Base-by-base conservation (phyloP, 192 early-diverging fungal genomes). In the Backusella liffmaniae region DNA sequence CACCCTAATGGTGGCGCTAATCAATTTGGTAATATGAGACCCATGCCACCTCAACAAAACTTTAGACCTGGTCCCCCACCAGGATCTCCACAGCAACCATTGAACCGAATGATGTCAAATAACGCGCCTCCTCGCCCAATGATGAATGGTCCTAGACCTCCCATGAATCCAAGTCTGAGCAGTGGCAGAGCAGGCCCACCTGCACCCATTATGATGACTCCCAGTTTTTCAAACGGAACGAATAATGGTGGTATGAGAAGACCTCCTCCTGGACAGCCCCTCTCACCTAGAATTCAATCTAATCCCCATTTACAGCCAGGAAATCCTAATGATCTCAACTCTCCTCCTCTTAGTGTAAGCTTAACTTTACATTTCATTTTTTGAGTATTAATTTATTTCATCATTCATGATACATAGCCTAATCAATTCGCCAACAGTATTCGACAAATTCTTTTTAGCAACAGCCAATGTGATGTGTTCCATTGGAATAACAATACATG, bases 401-500 rank as follows among this genome's bases (percentile, higher is more conserved):
- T 32, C 32, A 34, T 46, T 56, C 23, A 34, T 41, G 32, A 26
- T 37, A 36, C 29, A 23, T 39, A 73, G 72, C 76, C 76, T 3
- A 49, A 35, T 72, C 39, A 53, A 2, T 39, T 44, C 35, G 56
- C 37, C 5, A 32, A 78, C 37, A 72, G 29, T 37, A 44, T 78
- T 23, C 56, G 66, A 16, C 72, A 73, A 56, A 36, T 78, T 3
- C 32, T 78, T n/a, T 78, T 39, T n/a, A 78, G 72, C n/a, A 73
- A 73, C 26, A 78, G 44, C 44, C 81, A 83, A 36, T 88, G 88
- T 59, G 81, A 88, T 69, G 86, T 89, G 15, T 84, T 85, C 72
- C 79, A 82, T 53, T 89, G 88, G 88, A 79, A 85, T 29, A 80
- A 86, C 32, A 75, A 84, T 23, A 68, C 77, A 30, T 89, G 88